Evolutionary conservation across 176 grass and related monocot genomes (phyloP), one percentile per base, ranked within the genome.

Genomic region (Aegilops tauschii): DNA sequence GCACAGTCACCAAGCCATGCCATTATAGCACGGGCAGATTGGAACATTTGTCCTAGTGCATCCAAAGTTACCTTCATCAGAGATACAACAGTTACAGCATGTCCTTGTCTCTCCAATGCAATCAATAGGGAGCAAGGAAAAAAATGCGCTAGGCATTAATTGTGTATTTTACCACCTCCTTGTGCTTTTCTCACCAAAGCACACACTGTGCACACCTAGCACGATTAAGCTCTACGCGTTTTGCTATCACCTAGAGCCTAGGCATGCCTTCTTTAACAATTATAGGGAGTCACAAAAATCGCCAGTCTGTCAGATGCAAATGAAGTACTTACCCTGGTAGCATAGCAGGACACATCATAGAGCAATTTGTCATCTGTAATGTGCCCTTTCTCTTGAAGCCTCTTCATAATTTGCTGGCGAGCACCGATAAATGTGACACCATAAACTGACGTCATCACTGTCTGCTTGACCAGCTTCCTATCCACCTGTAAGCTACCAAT

Each of bases 371-470:
- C 96, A 84, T 98, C 96, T 28, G 83, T 81, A 89, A 98, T 95
- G 31, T 90, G 80, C 17, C 96, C 96, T 91, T 92, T 98, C 91
- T 98, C 96, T 86, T 90, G 90, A 47, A 98, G 78, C 82, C 96
- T 94, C 84, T 87, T 95, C 65, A 82, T 88, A 69, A 98, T 98
- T 82, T 98, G 96, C 77, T 93, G 90, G 81, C 96, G 93, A 30
- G 96, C 96, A 88, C 96, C 96, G 81, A 95, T 84, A 89, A 86
- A 95, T 65, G 96, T 98, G 75, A 98, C 96, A 87, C 96, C 96
- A 90, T 98, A 98, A 74, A 98, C 96, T 81, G 96, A 98, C 21
- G 96, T 98, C 96, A 98, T 98, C 56, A 98, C 96, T 25, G 96
- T 98, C 79, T 98, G 96, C 92, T 98, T 98, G 18, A 98, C 96